phyloP scores from a whole-genome alignment of 2,329 filamentous ascomycete species.

The Clonostachys byssicola region DNA sequence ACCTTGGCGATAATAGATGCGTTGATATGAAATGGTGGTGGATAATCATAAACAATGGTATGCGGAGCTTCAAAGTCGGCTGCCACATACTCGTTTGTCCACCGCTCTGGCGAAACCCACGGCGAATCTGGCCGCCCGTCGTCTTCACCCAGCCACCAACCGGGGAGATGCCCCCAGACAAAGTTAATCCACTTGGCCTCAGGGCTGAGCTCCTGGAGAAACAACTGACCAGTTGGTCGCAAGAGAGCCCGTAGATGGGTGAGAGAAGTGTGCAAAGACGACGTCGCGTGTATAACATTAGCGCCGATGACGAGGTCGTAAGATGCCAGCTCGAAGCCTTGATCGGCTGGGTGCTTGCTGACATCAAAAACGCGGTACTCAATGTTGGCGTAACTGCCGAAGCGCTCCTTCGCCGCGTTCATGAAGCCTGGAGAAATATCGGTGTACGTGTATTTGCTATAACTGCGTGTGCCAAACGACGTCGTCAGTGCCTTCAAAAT shows the following conservation, averaged over 20 bases:
- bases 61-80: conserved; percentile 13
- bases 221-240: conserved; percentile 18
- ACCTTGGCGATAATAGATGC: neutral
- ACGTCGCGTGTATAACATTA: conserved; percentile 30
- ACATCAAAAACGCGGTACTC: conserved; percentile 12
- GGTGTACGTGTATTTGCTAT: conserved; percentile 20
- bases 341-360: conserved; percentile 13
- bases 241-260: conserved; percentile 24
- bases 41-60: neutral
- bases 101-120: conserved; percentile 12
- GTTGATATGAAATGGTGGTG: neutral
- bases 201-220: conserved; percentile 18
- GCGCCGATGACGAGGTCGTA: conserved; percentile 32
- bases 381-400: conserved; percentile 9
- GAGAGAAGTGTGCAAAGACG: conserved; percentile 13
- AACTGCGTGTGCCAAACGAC: conserved; percentile 3
- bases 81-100: conserved; percentile 15
- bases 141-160: conserved; percentile 27
- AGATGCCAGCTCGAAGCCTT: conserved; percentile 19
- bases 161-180: conserved; percentile 13
- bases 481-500: conserved; percentile 17
- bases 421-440: conserved; percentile 22
- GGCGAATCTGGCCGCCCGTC: conserved; percentile 17
- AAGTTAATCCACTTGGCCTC: conserved; percentile 17
- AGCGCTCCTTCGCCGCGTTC: conserved; percentile 16